These are phyloP conservation scores for Biancaea sappan DNA, from an alignment of 306 rosid genomes.

Conservation along the genomic window DNA sequence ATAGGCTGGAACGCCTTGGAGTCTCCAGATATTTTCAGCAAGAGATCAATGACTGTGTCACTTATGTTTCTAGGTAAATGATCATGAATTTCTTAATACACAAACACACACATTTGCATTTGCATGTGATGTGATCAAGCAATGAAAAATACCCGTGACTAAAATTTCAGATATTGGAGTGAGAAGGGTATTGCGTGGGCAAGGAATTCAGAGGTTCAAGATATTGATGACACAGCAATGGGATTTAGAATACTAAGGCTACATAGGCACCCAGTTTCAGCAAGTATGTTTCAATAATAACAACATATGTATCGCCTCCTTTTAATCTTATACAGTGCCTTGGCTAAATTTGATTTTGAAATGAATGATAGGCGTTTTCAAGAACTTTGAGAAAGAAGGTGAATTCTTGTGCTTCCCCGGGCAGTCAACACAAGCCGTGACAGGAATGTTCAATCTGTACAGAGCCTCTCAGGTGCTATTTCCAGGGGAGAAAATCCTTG, in stretches of 20 bases:
- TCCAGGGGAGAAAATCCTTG: conserved; percentile 68
- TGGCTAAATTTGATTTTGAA: not conserved
- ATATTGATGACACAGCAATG: conserved; percentile 90
- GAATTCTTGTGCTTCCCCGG: conserved; percentile 69
- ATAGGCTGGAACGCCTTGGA: conserved; percentile 75
- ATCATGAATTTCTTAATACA: no score
- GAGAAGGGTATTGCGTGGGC: conserved; percentile 90
- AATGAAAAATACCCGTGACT: not conserved
- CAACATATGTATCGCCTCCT: not conserved
- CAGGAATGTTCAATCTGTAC: conserved; percentile 65
- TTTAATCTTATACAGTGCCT: not conserved
- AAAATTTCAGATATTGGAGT: conserved; percentile 62
- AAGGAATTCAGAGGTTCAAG: conserved; percentile 68
- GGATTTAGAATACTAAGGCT: conserved; percentile 72
- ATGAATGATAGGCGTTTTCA: conserved; percentile 67
- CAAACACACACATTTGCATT: no score
- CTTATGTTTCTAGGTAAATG: conserved; percentile 58
- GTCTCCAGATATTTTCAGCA: conserved; percentile 62
- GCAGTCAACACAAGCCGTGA: conserved; percentile 72
- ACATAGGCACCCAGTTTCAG: conserved; percentile 64
- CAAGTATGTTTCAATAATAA: conserved; percentile 45
- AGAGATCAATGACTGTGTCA: conserved; percentile 51
- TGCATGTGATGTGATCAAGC: not conserved
- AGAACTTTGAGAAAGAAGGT: conserved; percentile 56
- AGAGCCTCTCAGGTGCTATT: conserved; percentile 66